Percentiles rank a stretch among this genome's conserved stretches.
Evolutionary conservation across 768 basidiomycete species (phyloP).

Genomic region (Tulasnella sp.): DNA sequence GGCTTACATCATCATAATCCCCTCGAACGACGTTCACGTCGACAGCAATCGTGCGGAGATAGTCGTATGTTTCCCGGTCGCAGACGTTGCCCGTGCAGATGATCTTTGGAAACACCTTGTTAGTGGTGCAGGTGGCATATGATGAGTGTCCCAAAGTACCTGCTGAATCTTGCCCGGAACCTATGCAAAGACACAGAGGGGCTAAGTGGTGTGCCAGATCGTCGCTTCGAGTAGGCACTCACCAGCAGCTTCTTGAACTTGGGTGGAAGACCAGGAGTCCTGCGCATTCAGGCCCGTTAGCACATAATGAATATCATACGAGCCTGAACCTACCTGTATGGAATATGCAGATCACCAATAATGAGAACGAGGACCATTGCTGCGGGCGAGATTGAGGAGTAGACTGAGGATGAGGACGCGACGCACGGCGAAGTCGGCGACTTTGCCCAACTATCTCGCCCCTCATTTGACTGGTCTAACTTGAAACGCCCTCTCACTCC

Average conservation of each 20-base stretch:
- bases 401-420: background rate
- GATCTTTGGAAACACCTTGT: constrained; percentile 42
- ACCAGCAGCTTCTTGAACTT: constrained; percentile 96
- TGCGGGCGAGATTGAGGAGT: constrained; percentile 12
- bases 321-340: constrained; percentile 48
- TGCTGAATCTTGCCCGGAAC: constrained; percentile 97
- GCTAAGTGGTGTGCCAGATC: background rate
- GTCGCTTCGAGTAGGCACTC: constrained; percentile 29
- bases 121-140: background rate
- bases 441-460: too few species aligned
- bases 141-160: background rate
- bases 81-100: constrained; percentile 96
- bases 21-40: constrained; percentile 91
- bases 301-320: background rate
- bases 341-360: constrained; percentile 97
- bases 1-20: constrained; percentile 88
- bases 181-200: constrained; percentile 17
- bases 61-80: constrained; percentile 96
- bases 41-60: constrained; percentile 86
- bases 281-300: background rate
- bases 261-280: constrained; percentile 81
- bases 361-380: constrained; percentile 89
- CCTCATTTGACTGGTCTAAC: too few species aligned
- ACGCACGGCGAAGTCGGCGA: too few species aligned
- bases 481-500: too few species aligned